phyloP scores from a whole-genome alignment of 2,329 filamentous ascomycete species.

The Penicillium fuscoglaucum region DNA sequence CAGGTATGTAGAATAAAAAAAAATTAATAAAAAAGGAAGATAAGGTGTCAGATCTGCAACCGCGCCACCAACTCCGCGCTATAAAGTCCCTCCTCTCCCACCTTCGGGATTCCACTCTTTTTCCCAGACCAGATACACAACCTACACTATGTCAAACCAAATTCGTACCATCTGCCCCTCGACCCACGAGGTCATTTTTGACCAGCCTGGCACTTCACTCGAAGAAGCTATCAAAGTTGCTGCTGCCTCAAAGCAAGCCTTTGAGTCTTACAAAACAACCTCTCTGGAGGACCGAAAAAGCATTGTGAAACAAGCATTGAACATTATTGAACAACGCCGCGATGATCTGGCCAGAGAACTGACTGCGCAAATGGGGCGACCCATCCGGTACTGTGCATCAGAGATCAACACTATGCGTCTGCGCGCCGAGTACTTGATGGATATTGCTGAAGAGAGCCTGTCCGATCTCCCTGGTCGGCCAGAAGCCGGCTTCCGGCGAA shows the following conservation, averaged over 20 bases:
- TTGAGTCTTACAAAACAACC: slow-evolving; percentile 64
- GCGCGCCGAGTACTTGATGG: slow-evolving; percentile 78
- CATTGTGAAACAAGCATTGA: slow-evolving; percentile 78
- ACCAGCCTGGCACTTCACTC: slow-evolving; percentile 64
- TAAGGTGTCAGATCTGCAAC: not conserved
- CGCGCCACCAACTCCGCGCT: slow-evolving; percentile 8
- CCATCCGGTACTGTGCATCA: slow-evolving; percentile 77
- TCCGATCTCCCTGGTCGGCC: slow-evolving; percentile 76
- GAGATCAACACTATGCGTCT: slow-evolving; percentile 81
- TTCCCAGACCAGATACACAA: not conserved
- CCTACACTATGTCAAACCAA: slow-evolving; percentile 26
- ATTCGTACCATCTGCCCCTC: slow-evolving; percentile 75
- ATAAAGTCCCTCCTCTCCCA: slow-evolving; percentile 13
- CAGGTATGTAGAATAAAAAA: not conserved
- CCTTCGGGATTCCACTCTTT: not conserved
- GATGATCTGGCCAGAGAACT: slow-evolving; percentile 78
- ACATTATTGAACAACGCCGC: slow-evolving; percentile 65
- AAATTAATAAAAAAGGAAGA: not conserved
- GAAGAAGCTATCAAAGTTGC: slow-evolving; percentile 27
- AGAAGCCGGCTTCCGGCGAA: slow-evolving; percentile 83
- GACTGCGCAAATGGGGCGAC: slow-evolving; percentile 87
- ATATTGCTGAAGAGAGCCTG: slow-evolving; percentile 74
- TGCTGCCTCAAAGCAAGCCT: slow-evolving; percentile 31
- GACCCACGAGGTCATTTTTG: slow-evolving; percentile 80
- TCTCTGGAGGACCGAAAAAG: slow-evolving; percentile 69